Base-by-base conservation (phyloP, 164 flowering plant genomes). In the Santalum album region DNA sequence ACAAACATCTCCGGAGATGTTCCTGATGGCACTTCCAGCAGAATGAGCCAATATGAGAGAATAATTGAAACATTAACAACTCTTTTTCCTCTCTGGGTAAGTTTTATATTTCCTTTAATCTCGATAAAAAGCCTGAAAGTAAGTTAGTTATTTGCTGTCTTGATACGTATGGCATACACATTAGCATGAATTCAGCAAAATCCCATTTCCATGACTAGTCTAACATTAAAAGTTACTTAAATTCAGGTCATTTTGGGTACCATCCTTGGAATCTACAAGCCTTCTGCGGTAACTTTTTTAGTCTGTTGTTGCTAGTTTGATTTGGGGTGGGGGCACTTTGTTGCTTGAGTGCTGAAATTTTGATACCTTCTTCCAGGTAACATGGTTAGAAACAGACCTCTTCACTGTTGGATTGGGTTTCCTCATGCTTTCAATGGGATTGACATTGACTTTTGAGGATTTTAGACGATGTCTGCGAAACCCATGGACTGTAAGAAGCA, bases 381-480 rank as follows among this genome's bases (percentile, higher is more conserved):
- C 96, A 34, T 92, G 99, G 97, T 72, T 92, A 62, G 74, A 89
- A 68, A 87, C 96, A 45, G 96, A 92, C 63, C 85, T 89, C 36
- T 92, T 92, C 69, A 87, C 99, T 46, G 57, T 83, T 61, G 88
- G 97, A 32, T 72, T 92, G 69, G 97, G 99, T 60, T 87, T 92
- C 60, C 99, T 92, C 61, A 92, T 92, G 99, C 96, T 92, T 59
- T 92, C 97, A 12, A 92, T 92, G 99, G 99, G 97, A 18, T 65
- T 92, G 82, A 92, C 99, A 5, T 74, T 92, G 72, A 92, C 86
- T 46, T 92, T 92, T 71, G 96, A 92, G 53, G 99, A 92, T 72
- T 92, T 89, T 65, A 78, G 88, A 69, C 63, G 92, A 43, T 92
- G 99, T 70, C 59, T 89, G 57, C 78, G 92, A 46, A 92, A 92